phyloP scores from a whole-genome alignment of 169 alveolate species.

The Cardiosporidium cionae region DNA sequence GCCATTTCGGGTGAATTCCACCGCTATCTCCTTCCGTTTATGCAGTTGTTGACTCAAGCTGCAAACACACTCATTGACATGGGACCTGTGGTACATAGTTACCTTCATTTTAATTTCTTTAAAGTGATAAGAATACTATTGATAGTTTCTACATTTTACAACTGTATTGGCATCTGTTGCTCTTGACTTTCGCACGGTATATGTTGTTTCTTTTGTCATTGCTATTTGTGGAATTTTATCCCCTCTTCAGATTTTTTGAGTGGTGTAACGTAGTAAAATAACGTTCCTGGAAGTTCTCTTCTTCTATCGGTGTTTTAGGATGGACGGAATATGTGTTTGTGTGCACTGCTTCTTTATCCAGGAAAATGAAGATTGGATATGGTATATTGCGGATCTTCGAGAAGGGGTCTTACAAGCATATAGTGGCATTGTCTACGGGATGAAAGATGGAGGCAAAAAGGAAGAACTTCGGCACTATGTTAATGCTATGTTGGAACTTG shows the following conservation, averaged over 20 bases:
- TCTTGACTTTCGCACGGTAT: no score
- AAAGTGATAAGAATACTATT: no score
- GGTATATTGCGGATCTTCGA: constrained; percentile 74
- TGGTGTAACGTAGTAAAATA: no score
- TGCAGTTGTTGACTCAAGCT: constrained; percentile 70
- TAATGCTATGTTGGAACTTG: constrained; percentile 61
- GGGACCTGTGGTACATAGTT: constrained; percentile 55
- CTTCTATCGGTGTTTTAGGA: no score
- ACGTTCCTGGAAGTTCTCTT: no score
- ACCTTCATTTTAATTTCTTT: no score
- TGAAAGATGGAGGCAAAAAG: constrained; percentile 67
- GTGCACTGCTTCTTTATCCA: constrained; percentile 2
- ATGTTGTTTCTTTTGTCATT: no score
- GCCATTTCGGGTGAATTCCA: constrained; percentile 65
- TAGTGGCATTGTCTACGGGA: constrained; percentile 74
- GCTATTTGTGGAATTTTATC: no score
- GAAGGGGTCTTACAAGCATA: constrained; percentile 74
- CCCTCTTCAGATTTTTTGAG: no score
- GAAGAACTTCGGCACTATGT: constrained; percentile 58
- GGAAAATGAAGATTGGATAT: constrained; percentile 81
- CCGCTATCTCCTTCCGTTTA: constrained; percentile 55
- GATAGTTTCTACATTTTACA: no score
- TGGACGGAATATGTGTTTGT: no score
- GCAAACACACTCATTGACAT: constrained; percentile 67
- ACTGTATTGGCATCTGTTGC: no score